Evolutionary conservation across 495 filamentous ascomycete species (phyloP).

Genomic region (Podospora didyma): DNA sequence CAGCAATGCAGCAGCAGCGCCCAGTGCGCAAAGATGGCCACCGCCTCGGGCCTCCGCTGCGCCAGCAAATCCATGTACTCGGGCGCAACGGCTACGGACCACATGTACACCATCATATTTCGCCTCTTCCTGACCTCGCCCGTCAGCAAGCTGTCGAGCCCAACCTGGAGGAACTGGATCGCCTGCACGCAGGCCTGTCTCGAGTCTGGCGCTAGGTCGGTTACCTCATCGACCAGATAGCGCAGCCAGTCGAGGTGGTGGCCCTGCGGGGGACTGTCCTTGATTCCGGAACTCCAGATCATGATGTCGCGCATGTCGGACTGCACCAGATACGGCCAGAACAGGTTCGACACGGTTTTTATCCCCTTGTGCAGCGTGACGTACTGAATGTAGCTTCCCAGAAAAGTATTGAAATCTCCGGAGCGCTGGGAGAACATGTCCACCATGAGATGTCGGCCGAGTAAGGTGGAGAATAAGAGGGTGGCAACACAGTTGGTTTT

Average conservation of each 20-base stretch:
- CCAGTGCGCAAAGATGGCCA: slow-evolving; percentile 31
- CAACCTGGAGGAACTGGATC: slow-evolving; percentile 28
- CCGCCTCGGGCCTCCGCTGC: slow-evolving; percentile 21
- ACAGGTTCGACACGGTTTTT: slow-evolving; percentile 24
- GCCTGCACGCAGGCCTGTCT: slow-evolving; percentile 26
- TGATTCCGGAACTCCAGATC: slow-evolving; percentile 17
- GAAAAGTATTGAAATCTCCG: slow-evolving; percentile 31
- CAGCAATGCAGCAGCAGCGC: slow-evolving; percentile 28
- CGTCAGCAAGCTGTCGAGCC: slow-evolving; percentile 24
- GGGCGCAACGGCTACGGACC: slow-evolving; percentile 24
- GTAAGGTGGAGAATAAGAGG: slow-evolving; percentile 29
- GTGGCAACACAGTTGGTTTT: slow-evolving; percentile 31
- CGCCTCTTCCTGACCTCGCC: slow-evolving; percentile 12
- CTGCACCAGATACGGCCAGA: slow-evolving; percentile 31
- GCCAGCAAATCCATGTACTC: slow-evolving; percentile 24
- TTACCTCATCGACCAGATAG: slow-evolving; percentile 15
- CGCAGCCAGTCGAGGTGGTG: slow-evolving; percentile 15
- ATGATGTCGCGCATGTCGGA: slow-evolving; percentile 26
- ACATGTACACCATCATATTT: slow-evolving; percentile 32
- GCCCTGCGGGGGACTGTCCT: slow-evolving; percentile 7
- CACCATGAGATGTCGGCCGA: slow-evolving; percentile 32
- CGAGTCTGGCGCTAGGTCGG: slow-evolving; percentile 14
- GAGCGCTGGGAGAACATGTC: slow-evolving; percentile 29
- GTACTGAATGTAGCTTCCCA: slow-evolving; percentile 27
- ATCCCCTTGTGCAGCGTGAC: slow-evolving; percentile 28